Conservation (phyloP, 352 stramenopile genomes). For the Phytopythium vexans region DNA sequence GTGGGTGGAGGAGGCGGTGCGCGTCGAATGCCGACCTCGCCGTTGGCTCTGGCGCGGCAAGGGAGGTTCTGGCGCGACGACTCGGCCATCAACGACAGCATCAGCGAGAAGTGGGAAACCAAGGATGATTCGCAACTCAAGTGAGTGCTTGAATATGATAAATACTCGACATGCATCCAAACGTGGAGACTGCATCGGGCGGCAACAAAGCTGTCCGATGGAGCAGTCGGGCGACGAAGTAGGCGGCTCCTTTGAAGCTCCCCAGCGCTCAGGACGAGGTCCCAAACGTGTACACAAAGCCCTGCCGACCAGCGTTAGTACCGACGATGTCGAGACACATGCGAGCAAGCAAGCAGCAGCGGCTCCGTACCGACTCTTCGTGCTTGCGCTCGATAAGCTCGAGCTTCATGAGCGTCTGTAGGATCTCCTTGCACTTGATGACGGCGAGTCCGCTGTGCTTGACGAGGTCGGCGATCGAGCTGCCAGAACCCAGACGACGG, state of each 20-base stretch:
- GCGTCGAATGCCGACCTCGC: conserved; percentile 38
- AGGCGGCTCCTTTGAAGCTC: background rate
- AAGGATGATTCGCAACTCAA: conserved; percentile 70
- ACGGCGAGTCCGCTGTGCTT: conserved; percentile 74
- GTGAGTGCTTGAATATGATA: conserved; percentile 51
- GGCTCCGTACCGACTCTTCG: conserved; percentile 54
- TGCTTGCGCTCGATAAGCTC: conserved; percentile 72
- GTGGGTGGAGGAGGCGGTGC: conserved; percentile 43
- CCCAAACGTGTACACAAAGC: conserved; percentile 73
- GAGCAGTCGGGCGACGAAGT: no score
- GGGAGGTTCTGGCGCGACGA: conserved; percentile 53
- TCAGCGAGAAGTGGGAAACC: conserved; percentile 69
- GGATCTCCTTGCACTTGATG: conserved; percentile 86
- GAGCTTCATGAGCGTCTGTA: conserved; percentile 86
- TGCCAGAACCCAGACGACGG: conserved; percentile 9
- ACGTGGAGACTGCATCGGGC: no score
- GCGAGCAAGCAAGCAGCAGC: background rate
- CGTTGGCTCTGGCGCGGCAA: conserved; percentile 32
- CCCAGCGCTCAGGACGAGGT: conserved; percentile 9
- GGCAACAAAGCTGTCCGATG: no score
- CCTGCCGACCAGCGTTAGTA: conserved; percentile 24
- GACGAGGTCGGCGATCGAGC: conserved; percentile 80
- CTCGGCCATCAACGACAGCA: conserved; percentile 48
- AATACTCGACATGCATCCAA: background rate
- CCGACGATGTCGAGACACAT: background rate